phyloP scores from a whole-genome alignment of 805 yeast genomes.

The Vanderwaltozyma verrucispora region DNA sequence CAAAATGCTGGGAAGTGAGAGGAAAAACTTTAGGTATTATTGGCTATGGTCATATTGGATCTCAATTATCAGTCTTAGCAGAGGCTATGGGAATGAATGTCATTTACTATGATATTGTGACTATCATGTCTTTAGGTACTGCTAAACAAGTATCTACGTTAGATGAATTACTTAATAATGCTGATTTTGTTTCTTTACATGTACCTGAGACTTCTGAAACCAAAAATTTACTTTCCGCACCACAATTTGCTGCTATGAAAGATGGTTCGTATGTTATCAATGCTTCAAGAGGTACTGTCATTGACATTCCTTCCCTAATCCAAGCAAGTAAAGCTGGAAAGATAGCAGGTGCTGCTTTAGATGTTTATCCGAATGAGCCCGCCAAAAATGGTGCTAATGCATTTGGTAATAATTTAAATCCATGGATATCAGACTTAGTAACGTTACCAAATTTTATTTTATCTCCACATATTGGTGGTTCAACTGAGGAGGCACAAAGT shows the following conservation, averaged over 20 bases:
- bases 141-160: slow-evolving; percentile 84
- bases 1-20: slow-evolving; percentile 97
- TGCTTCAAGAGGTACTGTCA: slow-evolving; percentile 95
- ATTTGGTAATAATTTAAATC: slow-evolving; percentile 62
- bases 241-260: slow-evolving; percentile 92
- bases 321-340: slow-evolving; percentile 87
- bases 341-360: slow-evolving; percentile 94
- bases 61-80: slow-evolving; percentile 92
- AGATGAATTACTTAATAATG: slow-evolving; percentile 63
- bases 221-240: slow-evolving; percentile 74
- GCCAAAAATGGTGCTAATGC: slow-evolving; percentile 84
- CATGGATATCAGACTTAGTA: slow-evolving; percentile 74
- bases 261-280: slow-evolving; percentile 89
- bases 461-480: slow-evolving; percentile 98
- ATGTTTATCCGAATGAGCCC: slow-evolving; percentile 95
- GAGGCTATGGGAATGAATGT: slow-evolving; percentile 98
- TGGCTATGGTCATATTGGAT: slow-evolving; percentile 97
- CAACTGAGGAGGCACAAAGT: slow-evolving; percentile 96
- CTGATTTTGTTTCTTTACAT: slow-evolving; percentile 88
- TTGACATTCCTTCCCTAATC: slow-evolving; percentile 87
- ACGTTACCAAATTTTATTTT: slow-evolving; percentile 78
- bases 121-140: slow-evolving; percentile 95
- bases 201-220: slow-evolving; percentile 94
- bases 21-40: slow-evolving; percentile 95
- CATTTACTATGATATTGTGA: slow-evolving; percentile 78